phyloP scores from a whole-genome alignment of 169 alveolate genomes.

The Fabrea salina region DNA sequence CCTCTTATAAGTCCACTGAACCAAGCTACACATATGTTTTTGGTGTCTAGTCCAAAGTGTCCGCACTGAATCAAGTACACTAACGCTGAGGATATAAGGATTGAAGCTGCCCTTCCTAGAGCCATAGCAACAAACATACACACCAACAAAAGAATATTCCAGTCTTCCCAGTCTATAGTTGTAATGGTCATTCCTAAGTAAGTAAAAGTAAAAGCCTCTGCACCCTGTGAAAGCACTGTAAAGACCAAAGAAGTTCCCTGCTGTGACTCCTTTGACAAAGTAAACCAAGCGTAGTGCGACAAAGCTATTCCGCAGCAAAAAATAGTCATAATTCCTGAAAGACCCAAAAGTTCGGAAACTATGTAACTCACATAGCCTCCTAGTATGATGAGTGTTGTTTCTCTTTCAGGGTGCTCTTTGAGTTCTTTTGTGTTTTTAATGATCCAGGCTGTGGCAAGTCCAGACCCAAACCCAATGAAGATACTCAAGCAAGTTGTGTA shows the following conservation, averaged over 20 bases:
- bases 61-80: slow-evolving; percentile 39
- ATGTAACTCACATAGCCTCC: slow-evolving; percentile 68
- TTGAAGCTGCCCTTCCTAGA: slow-evolving; percentile 53
- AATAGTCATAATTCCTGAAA: slow-evolving; percentile 67
- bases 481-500: slow-evolving; percentile 43
- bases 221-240: slow-evolving; percentile 59
- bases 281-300: slow-evolving; percentile 75
- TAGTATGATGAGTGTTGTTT: slow-evolving; percentile 34
- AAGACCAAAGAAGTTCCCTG: slow-evolving; percentile 59
- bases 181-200: slow-evolving; percentile 70
- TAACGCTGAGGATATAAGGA: slow-evolving; percentile 53
- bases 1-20: slow-evolving; percentile 78
- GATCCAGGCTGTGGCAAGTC: slow-evolving; percentile 56
- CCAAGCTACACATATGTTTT: slow-evolving; percentile 51
- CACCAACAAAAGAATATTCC: slow-evolving; percentile 55
- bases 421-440: slow-evolving; percentile 36
- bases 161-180: slow-evolving; percentile 40
- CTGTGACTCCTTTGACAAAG: slow-evolving; percentile 65
- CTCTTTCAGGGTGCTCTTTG: slow-evolving; percentile 42
- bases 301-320: slow-evolving; percentile 66
- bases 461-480: slow-evolving; percentile 51
- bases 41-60: slow-evolving; percentile 41
- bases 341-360: slow-evolving; percentile 54
- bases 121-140: slow-evolving; percentile 45
- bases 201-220: slow-evolving; percentile 74